Percentiles rank a stretch among this genome's conserved stretches.
phyloP scores from a whole-genome alignment of 2,329 filamentous ascomycete species.

The Pseudogymnoascus sp. region DNA sequence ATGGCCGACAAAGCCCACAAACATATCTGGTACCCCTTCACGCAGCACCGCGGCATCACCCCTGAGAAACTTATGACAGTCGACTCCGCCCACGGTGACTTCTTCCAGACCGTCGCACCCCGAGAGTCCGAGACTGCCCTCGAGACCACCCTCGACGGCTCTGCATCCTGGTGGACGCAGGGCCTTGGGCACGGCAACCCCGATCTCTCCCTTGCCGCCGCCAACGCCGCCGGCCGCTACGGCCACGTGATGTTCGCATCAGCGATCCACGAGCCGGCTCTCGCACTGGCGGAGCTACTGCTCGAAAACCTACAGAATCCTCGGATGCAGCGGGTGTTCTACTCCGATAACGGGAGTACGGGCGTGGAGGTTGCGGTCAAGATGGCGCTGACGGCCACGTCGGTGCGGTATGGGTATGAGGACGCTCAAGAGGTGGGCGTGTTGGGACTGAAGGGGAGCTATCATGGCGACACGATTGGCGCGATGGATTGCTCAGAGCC shows the following conservation, averaged over 20 bases:
- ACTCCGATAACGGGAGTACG: conserved; percentile 76
- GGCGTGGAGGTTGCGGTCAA: conserved; percentile 79
- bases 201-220: conserved; percentile 61
- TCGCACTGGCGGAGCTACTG: conserved; percentile 58
- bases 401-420: conserved; percentile 58
- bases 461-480: conserved; percentile 82
- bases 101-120: conserved; percentile 53
- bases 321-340: conserved; percentile 65
- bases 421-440: conserved; percentile 51
- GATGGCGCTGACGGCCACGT: conserved; percentile 68
- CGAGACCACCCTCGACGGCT: conserved; percentile 68
- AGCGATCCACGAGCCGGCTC: conserved; percentile 68
- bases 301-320: conserved; percentile 53
- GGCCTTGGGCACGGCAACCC: conserved; percentile 75
- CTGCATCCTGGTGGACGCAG: conserved; percentile 88
- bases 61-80: conserved; percentile 61
- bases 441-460: conserved; percentile 69
- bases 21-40: conserved; percentile 80
- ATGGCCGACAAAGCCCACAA: conserved; percentile 55
- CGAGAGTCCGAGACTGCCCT: conserved; percentile 32
- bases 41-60: conserved; percentile 61
- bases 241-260: conserved; percentile 85
- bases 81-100: conserved; percentile 72
- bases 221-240: conserved; percentile 74
- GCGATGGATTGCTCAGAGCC: conserved; percentile 82